Conservation (phyloP, 2,329 filamentous ascomycete genomes). For the Ascochyta viciae-villosae region DNA sequence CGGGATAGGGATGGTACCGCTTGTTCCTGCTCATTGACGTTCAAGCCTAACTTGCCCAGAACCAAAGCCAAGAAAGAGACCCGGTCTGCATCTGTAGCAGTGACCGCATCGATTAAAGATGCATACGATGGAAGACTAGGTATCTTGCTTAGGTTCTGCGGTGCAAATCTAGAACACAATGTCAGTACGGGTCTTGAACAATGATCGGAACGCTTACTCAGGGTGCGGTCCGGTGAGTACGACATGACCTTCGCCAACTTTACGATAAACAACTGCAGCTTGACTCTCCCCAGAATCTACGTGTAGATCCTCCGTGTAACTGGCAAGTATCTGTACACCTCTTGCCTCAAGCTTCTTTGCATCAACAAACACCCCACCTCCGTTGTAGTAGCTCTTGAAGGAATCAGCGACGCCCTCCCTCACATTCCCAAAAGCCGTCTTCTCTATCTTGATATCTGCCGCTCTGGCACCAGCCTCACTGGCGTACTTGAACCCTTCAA, state of each 20-base stretch:
- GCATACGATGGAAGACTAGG: slow-evolving; percentile 73
- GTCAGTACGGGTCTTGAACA: neutral
- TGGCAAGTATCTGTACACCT: slow-evolving; percentile 82
- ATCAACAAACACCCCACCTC: slow-evolving; percentile 91
- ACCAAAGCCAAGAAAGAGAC: slow-evolving; percentile 80
- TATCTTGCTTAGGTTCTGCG: slow-evolving; percentile 75
- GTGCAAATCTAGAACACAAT: slow-evolving; percentile 71
- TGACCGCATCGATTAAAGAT: slow-evolving; percentile 71
- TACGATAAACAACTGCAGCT: slow-evolving; percentile 84
- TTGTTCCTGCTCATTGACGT: slow-evolving; percentile 72
- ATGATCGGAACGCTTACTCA: slow-evolving; percentile 66
- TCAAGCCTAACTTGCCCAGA: slow-evolving; percentile 80
- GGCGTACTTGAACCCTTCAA: slow-evolving; percentile 87
- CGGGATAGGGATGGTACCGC: slow-evolving; percentile 80
- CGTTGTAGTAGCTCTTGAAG: slow-evolving; percentile 88
- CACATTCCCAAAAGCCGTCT: slow-evolving; percentile 60
- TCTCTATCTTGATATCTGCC: slow-evolving; percentile 69
- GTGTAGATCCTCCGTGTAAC: slow-evolving; percentile 75
- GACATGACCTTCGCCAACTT: slow-evolving; percentile 79
- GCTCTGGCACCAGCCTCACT: slow-evolving; percentile 85
- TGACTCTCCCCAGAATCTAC: slow-evolving; percentile 76
- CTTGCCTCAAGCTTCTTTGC: slow-evolving; percentile 66
- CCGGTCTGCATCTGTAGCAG: slow-evolving; percentile 72
- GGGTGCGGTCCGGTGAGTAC: slow-evolving; percentile 89
- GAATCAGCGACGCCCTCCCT: slow-evolving; percentile 62